Base-by-base conservation (phyloP, 139 green algal species). In the Klebsormidium nitens region DNA sequence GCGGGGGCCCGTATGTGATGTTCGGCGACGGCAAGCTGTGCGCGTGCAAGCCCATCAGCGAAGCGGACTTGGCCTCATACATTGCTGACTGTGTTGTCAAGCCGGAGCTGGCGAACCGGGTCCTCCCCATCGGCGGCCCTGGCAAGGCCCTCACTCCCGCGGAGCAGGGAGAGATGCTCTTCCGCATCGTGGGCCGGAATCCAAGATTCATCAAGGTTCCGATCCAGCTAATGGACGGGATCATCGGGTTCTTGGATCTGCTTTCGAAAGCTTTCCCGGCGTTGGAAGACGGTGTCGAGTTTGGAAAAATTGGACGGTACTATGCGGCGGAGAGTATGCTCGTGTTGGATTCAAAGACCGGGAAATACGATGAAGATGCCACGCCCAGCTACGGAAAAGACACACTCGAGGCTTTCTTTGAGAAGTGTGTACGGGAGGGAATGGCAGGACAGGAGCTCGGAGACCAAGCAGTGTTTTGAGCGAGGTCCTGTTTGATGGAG, bases 321-420 rank as follows among this genome's bases (percentile, higher is more conserved):
- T 99, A 99, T 74, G 94, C 93, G 1, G 86, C 90, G 31, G 94
- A 99, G 85, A 89, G 72, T 73, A 99, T 99, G 94, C 84, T 99
- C 28, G 84, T 97, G 71, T 94, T 84, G 77, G 89, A 98, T 76
- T 64, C 78, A 8, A 60, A 77, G 60, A 83, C 55, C 31, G 67
- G 66, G 5, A 37, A 83, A 59, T 97, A 97, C 69, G 48, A 87
- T 26, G 85, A 89, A 28, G 88, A 92, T 34, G 81, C 77, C 3
- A 98, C 93, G 5, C 93, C 93, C 11, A 87, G 74, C 57, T 98
- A 96, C 75, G 94, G 94, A 42, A 88, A 84, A 37, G 91, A 96
- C 64, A 97, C 92, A 4, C 78, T 99, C 42, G 89, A 97, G 78
- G 88, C 76, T 0, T 99, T 83, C 59, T 66, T 64, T 60, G 28